Conservation (phyloP, 1,139 yeast species). For the Blastobotrys ciferrii region DNA sequence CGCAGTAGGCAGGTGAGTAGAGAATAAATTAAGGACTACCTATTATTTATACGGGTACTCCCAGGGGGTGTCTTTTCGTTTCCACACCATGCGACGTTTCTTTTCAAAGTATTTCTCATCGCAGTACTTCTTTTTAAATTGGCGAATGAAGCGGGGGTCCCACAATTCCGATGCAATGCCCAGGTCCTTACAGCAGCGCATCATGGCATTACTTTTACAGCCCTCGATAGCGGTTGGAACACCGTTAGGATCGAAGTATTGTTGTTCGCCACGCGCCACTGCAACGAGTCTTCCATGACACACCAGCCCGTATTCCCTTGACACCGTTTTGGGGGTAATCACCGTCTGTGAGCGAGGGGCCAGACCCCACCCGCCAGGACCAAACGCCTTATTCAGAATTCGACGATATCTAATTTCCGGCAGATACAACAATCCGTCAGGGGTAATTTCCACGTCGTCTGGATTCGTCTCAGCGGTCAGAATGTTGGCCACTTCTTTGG, state of each 20-base stretch:
- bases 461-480: slow-evolving; percentile 59
- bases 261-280: slow-evolving; percentile 95
- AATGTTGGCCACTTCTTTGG: slow-evolving; percentile 55
- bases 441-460: slow-evolving; percentile 86
- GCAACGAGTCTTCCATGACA: slow-evolving; percentile 87
- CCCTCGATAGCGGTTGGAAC: slow-evolving; percentile 97
- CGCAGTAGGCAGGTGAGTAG: not conserved
- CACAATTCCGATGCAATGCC: slow-evolving; percentile 96
- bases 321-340: slow-evolving; percentile 61
- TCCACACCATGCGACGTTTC: slow-evolving; percentile 76
- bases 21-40: not conserved
- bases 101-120: slow-evolving; percentile 86
- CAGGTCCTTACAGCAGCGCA: slow-evolving; percentile 96
- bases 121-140: slow-evolving; percentile 72
- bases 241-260: slow-evolving; percentile 81
- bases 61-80: slow-evolving; percentile 66
- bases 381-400: slow-evolving; percentile 83
- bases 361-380: slow-evolving; percentile 99
- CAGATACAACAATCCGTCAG: slow-evolving; percentile 85
- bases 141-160: slow-evolving; percentile 89
- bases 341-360: slow-evolving; percentile 88
- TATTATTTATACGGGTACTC: slow-evolving; percentile 72
- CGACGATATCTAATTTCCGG: slow-evolving; percentile 96
- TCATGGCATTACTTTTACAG: slow-evolving; percentile 91
- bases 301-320: slow-evolving; percentile 85